Evolutionary conservation across 2,329 filamentous ascomycete species (phyloP).

Genomic region (Fusarium nygamai): DNA sequence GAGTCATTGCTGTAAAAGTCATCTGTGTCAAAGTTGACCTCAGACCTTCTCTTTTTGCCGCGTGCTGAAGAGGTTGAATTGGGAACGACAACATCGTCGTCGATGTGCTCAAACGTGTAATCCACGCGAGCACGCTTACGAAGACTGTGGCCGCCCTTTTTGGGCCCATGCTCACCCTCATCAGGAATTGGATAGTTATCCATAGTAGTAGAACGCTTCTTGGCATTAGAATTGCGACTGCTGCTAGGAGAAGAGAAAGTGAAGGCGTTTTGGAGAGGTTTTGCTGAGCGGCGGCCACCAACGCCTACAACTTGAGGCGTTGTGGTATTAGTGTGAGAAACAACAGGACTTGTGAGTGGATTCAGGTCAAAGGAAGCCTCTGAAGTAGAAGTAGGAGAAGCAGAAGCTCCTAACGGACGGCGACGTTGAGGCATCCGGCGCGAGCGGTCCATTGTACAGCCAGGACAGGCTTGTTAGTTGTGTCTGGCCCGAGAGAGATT

Average conservation of each 20-base stretch:
- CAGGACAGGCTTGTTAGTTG: slow-evolving; percentile 34
- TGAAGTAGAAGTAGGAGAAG: slow-evolving; percentile 48
- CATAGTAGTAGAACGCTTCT: slow-evolving; percentile 57
- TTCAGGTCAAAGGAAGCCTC: slow-evolving; percentile 47
- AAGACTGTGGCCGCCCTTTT: slow-evolving; percentile 68
- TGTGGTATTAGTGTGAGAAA: slow-evolving; percentile 47
- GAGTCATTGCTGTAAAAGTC: slow-evolving; percentile 42
- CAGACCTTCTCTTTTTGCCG: slow-evolving; percentile 51
- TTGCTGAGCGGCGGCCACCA: slow-evolving; percentile 48
- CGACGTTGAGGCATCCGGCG: slow-evolving; percentile 50
- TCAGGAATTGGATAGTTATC: slow-evolving; percentile 52
- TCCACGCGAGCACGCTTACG: slow-evolving; percentile 66
- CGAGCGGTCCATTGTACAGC: slow-evolving; percentile 52
- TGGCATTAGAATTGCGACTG: slow-evolving; percentile 46
- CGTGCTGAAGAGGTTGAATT: slow-evolving; percentile 49
- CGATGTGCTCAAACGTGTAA: slow-evolving; percentile 64
- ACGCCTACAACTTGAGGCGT: slow-evolving; percentile 45
- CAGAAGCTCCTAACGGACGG: slow-evolving; percentile 45
- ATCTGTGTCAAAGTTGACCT: slow-evolving; percentile 49
- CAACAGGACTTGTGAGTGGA: slow-evolving; percentile 46
- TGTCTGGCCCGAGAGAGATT: neutral
- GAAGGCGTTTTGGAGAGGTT: slow-evolving; percentile 49
- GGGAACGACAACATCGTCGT: slow-evolving; percentile 56
- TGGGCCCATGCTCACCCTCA: slow-evolving; percentile 61
- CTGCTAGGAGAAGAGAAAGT: slow-evolving; percentile 50